phyloP scores from a whole-genome alignment of 169 alveolate species.

The Fabrea salina region DNA sequence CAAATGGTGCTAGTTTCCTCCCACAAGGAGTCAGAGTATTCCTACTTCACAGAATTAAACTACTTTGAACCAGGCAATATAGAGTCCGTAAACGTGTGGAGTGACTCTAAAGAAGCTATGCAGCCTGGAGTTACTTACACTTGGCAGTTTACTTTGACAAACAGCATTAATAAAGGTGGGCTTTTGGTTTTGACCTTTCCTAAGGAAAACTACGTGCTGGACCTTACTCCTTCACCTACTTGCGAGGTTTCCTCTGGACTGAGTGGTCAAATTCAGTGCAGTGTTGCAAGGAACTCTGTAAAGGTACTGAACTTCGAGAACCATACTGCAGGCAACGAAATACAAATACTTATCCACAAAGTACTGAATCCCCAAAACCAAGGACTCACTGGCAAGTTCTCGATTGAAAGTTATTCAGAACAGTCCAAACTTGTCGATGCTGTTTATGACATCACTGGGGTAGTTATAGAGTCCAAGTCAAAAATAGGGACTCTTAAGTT shows the following conservation, averaged over 20 bases:
- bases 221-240: neutral
- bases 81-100: slow-evolving; percentile 7
- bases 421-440: neutral
- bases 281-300: neutral
- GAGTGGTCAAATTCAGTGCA: neutral
- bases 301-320: neutral
- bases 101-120: neutral
- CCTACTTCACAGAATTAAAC: neutral
- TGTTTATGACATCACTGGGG: neutral
- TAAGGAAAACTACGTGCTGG: neutral
- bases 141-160: neutral
- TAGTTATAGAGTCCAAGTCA: neutral
- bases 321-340: slow-evolving; percentile 26
- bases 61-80: neutral
- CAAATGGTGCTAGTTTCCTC: neutral
- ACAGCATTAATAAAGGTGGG: neutral
- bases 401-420: neutral
- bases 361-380: neutral
- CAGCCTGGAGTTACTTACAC: neutral
- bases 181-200: slow-evolving; percentile 8
- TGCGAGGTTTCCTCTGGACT: neutral
- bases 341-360: neutral
- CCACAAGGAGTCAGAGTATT: neutral
- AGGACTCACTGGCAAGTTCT: neutral
- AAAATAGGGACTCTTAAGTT: neutral